Percentiles rank a stretch among this genome's conserved stretches.
Conservation (phyloP, 306 rosid species). For the Prunus armeniaca region DNA sequence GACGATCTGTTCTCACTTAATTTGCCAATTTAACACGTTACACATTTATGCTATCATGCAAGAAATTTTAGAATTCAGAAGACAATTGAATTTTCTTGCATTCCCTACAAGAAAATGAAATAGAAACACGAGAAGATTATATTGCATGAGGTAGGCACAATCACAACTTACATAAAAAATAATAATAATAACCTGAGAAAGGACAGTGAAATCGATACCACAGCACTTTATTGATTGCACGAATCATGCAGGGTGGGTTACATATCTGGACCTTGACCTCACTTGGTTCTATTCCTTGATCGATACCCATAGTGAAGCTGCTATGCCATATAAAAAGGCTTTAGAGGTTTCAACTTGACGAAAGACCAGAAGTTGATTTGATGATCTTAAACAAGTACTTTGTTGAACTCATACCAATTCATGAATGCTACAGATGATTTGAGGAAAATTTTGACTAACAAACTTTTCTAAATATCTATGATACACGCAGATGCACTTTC, state of each 20-base stretch:
- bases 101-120: background rate
- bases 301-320: background rate
- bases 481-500: background rate
- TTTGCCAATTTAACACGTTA: background rate
- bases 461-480: background rate
- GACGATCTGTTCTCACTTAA: background rate
- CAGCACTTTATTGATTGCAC: background rate
- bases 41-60: background rate
- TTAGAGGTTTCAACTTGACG: background rate
- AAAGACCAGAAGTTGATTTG: background rate
- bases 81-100: background rate
- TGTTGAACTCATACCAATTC: background rate
- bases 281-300: background rate
- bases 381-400: background rate
- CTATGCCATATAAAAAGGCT: conserved; percentile 9
- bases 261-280: background rate
- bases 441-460: background rate
- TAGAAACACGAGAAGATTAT: background rate
- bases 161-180: background rate
- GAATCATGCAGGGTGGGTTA: background rate
- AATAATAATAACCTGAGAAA: background rate
- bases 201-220: background rate
- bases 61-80: background rate
- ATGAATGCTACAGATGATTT: background rate
- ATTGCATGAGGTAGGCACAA: background rate